phyloP scores from a whole-genome alignment of 2,329 filamentous ascomycete genomes.

The Claviceps humidiphila region DNA sequence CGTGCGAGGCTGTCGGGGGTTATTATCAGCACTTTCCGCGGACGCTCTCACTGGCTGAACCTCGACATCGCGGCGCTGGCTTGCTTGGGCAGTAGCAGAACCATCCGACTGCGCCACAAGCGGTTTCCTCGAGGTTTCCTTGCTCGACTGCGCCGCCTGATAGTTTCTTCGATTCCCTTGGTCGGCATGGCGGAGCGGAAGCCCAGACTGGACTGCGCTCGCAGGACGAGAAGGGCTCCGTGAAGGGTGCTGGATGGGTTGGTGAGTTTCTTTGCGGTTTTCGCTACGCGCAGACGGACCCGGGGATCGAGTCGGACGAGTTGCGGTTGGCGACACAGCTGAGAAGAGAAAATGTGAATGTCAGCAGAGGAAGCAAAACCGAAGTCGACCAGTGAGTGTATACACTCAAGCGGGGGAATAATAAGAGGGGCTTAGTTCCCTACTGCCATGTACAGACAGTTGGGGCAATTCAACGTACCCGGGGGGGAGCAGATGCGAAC shows the following conservation, averaged over 20 bases:
- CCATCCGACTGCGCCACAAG: slow-evolving; percentile 32
- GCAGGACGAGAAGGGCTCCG: slow-evolving; percentile 40
- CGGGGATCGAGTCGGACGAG: slow-evolving; percentile 35
- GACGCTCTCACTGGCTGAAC: slow-evolving; percentile 17
- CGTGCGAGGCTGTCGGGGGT: slow-evolving; percentile 27
- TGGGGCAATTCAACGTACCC: slow-evolving; percentile 36
- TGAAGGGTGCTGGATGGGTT: slow-evolving; percentile 38
- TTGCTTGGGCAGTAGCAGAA: slow-evolving; percentile 18
- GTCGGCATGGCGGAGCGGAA: slow-evolving; percentile 30
- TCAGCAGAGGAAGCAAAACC: slow-evolving; percentile 14
- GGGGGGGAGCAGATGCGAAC: slow-evolving; percentile 43
- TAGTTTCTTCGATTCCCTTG: slow-evolving; percentile 26
- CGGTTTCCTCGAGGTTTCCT: slow-evolving; percentile 31
- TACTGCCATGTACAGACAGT: neutral
- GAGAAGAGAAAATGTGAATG: slow-evolving; percentile 10
- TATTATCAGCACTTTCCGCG: slow-evolving; percentile 27
- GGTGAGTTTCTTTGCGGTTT: slow-evolving; percentile 26
- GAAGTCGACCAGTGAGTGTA: neutral
- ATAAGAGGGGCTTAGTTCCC: neutral
- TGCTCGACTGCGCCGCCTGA: slow-evolving; percentile 23
- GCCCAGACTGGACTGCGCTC: slow-evolving; percentile 25
- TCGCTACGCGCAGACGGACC: slow-evolving; percentile 41
- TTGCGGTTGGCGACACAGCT: slow-evolving; percentile 21
- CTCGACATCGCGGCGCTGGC: slow-evolving; percentile 15
- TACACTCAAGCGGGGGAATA: neutral